Evolutionary conservation across 768 basidiomycete genomes (phyloP).

Genomic region (Pisolithus marmoratus): DNA sequence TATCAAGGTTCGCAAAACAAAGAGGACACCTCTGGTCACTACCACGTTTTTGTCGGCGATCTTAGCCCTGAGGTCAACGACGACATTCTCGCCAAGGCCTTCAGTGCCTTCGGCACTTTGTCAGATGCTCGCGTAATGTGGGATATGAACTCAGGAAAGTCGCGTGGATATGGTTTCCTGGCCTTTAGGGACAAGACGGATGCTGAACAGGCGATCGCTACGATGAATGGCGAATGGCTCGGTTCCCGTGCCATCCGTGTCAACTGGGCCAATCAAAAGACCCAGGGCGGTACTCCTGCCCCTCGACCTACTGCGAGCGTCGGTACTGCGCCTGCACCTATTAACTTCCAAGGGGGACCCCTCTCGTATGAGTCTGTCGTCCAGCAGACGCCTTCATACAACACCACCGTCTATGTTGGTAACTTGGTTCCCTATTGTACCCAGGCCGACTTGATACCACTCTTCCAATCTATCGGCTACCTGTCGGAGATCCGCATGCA

Average conservation of each 20-base stretch:
- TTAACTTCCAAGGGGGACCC: constrained; percentile 86
- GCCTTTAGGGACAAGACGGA: constrained; percentile 99
- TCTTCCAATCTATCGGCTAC: constrained; percentile 98
- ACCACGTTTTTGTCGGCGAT: constrained; percentile 99
- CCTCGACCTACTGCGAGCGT: constrained; percentile 41
- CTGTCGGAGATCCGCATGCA: constrained; percentile 99
- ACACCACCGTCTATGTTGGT: constrained; percentile 96
- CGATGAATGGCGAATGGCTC: constrained; percentile 99
- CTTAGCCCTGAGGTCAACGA: constrained; percentile 99
- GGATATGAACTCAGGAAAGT: constrained; percentile 99
- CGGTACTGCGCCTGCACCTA: constrained; percentile 75
- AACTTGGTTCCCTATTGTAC: constrained; percentile 97
- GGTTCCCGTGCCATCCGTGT: constrained; percentile 97
- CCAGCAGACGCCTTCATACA: constrained; percentile 88
- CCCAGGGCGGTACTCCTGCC: constrained; percentile 58
- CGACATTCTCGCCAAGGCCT: constrained; percentile 93
- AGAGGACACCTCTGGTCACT: constrained; percentile 97
- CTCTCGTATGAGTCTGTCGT: constrained; percentile 92
- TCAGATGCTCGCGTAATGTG: constrained; percentile 99
- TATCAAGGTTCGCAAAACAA: constrained; percentile 98
- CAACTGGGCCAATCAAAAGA: constrained; percentile 99
- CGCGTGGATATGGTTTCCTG: constrained; percentile 95
- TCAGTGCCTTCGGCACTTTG: constrained; percentile 93
- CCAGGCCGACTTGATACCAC: constrained; percentile 93
- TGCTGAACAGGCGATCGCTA: constrained; percentile 97